These are phyloP conservation scores for Pharus latifolius DNA, from an alignment of 176 grass and related monocot genomes.

Conservation along the genomic window DNA sequence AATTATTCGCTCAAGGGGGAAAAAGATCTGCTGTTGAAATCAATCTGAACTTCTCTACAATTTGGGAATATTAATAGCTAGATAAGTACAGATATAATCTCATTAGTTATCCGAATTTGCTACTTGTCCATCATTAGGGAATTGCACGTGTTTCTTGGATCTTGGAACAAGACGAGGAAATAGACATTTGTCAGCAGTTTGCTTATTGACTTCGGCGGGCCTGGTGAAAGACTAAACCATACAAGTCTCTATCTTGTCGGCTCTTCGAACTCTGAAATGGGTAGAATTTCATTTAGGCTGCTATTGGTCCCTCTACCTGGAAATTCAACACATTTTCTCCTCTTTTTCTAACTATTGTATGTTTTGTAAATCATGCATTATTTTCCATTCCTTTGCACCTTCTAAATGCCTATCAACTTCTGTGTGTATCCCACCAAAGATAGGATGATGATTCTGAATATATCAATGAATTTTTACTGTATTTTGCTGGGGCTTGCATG, in stretches of 20 bases:
- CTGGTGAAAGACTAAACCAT: slow-evolving; percentile 17
- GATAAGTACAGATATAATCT: background rate
- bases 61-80: background rate
- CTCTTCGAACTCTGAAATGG: slow-evolving; percentile 24
- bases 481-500: background rate
- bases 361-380: background rate
- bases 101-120: slow-evolving; percentile 7
- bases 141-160: slow-evolving; percentile 21
- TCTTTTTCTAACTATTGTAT: background rate
- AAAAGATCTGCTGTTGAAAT: background rate
- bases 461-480: background rate
- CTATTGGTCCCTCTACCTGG: slow-evolving; percentile 28
- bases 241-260: slow-evolving; percentile 20
- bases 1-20: background rate
- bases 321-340: slow-evolving; percentile 4
- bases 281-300: slow-evolving; percentile 13
- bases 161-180: slow-evolving; percentile 1
- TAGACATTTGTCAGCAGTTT: slow-evolving; percentile 15
- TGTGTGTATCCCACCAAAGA: background rate
- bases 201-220: background rate
- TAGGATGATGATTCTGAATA: background rate
- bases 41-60: slow-evolving; percentile 20
- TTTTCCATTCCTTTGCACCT: background rate
- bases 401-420: background rate
- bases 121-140: slow-evolving; percentile 22